Base-by-base conservation (phyloP, 768 basidiomycete species). In the Porpolomopsis calyptriformis region DNA sequence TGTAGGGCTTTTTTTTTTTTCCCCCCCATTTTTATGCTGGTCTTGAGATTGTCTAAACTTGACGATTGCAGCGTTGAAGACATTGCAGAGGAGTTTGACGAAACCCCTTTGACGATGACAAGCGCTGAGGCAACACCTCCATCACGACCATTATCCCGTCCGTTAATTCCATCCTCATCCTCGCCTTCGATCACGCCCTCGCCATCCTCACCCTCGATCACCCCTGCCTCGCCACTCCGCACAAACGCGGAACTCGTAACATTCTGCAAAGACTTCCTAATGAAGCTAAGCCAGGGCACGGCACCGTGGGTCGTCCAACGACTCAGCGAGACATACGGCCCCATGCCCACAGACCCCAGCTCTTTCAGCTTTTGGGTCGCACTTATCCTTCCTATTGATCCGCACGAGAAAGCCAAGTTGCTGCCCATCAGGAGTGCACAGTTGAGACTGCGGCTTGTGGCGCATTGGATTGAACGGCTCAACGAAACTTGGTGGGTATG, bases 291-390 rank as follows among this genome's bases (percentile, higher is more conserved):
- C 46, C 68, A 65, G 25, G 87, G 89, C 12, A 81, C 79, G 1
- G 87, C 90, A 1, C 94, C 93, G 9, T 97, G 94, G 93, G 81
- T 97, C 27, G 80, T 89, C 2, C 89, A 96, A 56, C 77, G 88
- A 40, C 72, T 96, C 36, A 78, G 85, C 57, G 76, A 74, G 55
- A 79, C 82, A 0, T 85, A 85, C 57, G 89, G 89, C 2, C 67
- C 73, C 4, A 83, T 86, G 71, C 91, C 91, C 1, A 56, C 63
- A 10, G 82, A 90, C 60, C 75, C 81, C 0, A 72, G 72, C 22
- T 65, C 72, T 19, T 91, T 94, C 61, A 78, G 79, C 26, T 96
- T 85, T 62, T 94, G 88, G 86, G 89, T 94, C 67, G 89, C 86
- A 0, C 71, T 78, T 60, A 79, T 94, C 29, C 77, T 97, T 40